phyloP scores from a whole-genome alignment of 2,329 filamentous ascomycete genomes.

The Colletotrichum lindemuthianum region DNA sequence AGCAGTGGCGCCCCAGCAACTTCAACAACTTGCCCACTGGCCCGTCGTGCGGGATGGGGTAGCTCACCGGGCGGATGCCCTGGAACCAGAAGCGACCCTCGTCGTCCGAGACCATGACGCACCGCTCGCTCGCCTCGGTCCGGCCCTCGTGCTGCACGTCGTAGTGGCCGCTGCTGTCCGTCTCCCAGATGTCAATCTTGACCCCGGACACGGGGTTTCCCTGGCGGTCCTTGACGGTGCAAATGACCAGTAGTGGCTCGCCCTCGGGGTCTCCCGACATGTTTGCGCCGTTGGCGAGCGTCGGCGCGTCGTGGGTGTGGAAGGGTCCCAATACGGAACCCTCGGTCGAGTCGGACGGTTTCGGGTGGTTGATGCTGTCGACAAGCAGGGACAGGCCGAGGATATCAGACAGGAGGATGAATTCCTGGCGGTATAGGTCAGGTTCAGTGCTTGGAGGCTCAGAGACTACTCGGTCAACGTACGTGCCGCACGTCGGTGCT shows the following conservation, averaged over 20 bases:
- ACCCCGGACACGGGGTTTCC: conserved; percentile 69
- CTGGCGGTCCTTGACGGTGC: conserved; percentile 69
- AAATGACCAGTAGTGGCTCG: conserved; percentile 73
- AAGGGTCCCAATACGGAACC: conserved; percentile 85
- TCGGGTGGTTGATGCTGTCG: conserved; percentile 81
- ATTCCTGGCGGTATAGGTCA: conserved; percentile 59
- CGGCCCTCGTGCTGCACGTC: conserved; percentile 76
- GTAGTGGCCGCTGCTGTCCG: conserved; percentile 78
- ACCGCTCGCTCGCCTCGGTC: conserved; percentile 54
- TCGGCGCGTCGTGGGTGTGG: conserved; percentile 76
- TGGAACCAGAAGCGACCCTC: conserved; percentile 78
- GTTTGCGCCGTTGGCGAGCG: conserved; percentile 58
- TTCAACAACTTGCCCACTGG: conserved; percentile 80
- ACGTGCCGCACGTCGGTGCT: conserved; percentile 75
- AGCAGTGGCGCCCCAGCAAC: conserved; percentile 77
- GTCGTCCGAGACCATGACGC: conserved; percentile 57
- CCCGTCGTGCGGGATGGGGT: conserved; percentile 86
- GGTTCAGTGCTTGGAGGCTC: too few species aligned
- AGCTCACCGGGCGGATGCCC: conserved; percentile 84
- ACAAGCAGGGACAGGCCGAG: conserved; percentile 79
- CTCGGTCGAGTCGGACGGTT: conserved; percentile 73
- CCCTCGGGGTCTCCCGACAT: conserved; percentile 75
- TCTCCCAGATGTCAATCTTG: conserved; percentile 83
- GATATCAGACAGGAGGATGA: conserved; percentile 80
- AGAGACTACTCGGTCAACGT: conserved; percentile 36